These are phyloP conservation scores for Pestalotiopsis sp. DNA, from an alignment of 2,329 filamentous ascomycete species.

Conservation along the genomic window DNA sequence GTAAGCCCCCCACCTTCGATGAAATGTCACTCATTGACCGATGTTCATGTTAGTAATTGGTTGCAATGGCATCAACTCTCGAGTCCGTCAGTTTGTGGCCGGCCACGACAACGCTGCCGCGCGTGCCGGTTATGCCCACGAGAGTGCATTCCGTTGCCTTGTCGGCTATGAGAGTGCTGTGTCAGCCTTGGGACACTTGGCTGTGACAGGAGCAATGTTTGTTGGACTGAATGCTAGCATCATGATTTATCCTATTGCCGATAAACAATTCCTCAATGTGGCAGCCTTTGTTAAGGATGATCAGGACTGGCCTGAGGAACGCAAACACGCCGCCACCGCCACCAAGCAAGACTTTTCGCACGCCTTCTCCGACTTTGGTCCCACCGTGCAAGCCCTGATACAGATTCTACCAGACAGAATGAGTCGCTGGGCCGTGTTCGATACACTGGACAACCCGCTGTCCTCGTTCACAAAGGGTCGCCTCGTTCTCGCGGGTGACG, in stretches of 20 bases:
- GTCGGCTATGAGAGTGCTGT: conserved; percentile 57
- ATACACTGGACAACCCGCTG: conserved; percentile 42
- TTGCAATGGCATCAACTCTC: conserved; percentile 64
- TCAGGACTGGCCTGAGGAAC: conserved; percentile 27
- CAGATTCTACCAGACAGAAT: conserved; percentile 44
- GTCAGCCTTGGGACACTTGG: conserved; percentile 47
- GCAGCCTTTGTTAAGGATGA: conserved; percentile 37
- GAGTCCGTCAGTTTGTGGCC: conserved; percentile 49
- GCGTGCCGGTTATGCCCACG: conserved; percentile 50
- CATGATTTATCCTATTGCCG: conserved; percentile 60
- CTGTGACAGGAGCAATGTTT: conserved; percentile 53
- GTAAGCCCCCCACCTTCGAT: not conserved
- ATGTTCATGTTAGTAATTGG: conserved; percentile 46
- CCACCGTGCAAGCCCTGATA: conserved; percentile 34
- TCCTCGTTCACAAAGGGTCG: conserved; percentile 41
- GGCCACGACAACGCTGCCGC: conserved; percentile 42
- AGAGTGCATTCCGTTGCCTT: conserved; percentile 61
- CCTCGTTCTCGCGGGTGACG: conserved; percentile 52
- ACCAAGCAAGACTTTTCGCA: conserved; percentile 36
- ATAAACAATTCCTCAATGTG: conserved; percentile 57
- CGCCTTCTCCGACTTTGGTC: conserved; percentile 41
- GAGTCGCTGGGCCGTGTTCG: conserved; percentile 55
- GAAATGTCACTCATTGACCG: not conserved
- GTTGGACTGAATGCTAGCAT: conserved; percentile 56
- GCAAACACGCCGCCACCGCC: conserved; percentile 30